Evolutionary conservation across 768 basidiomycete species (phyloP).

Genomic region (Lactarius quietus): DNA sequence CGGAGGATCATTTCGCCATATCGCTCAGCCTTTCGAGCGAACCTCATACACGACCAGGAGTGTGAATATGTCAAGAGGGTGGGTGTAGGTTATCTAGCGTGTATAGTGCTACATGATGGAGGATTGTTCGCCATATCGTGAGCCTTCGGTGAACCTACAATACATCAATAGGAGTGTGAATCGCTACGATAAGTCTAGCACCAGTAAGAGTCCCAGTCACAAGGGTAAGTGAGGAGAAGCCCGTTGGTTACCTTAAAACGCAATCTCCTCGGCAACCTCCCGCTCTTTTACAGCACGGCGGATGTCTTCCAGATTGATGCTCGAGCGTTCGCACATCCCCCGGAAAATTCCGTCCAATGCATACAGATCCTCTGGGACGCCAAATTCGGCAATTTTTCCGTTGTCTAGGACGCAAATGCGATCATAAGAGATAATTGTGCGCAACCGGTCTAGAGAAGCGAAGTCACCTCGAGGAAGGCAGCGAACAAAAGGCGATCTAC

Average conservation of each 20-base stretch:
- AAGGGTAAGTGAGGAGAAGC: not conserved
- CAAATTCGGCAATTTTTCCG: conserved; percentile 81
- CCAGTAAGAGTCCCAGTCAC: too few relatives aligned
- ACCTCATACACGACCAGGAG: too few relatives aligned
- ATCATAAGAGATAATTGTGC: conserved; percentile 87
- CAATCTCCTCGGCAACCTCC: conserved; percentile 9
- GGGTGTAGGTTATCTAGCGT: not conserved
- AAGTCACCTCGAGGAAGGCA: not conserved
- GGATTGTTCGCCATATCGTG: not conserved
- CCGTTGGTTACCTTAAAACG: not conserved
- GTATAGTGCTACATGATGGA: not conserved
- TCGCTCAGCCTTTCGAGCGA: too few relatives aligned
- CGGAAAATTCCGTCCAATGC: conserved; percentile 64
- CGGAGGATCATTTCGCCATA: too few relatives aligned
- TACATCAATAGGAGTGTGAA: not conserved
- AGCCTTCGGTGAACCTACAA: not conserved
- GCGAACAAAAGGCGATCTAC: conserved; percentile 31
- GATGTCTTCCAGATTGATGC: conserved; percentile 71
- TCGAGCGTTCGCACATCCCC: conserved; percentile 83
- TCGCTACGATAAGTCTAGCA: not conserved
- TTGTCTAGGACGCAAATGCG: conserved; percentile 84
- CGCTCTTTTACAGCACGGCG: conserved; percentile 34
- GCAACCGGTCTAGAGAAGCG: conserved; percentile 58
- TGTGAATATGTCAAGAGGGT: too few relatives aligned
- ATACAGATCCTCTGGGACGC: conserved; percentile 69